phyloP scores from a whole-genome alignment of 805 yeast species.

The Scheffersomyces ergatensis region DNA sequence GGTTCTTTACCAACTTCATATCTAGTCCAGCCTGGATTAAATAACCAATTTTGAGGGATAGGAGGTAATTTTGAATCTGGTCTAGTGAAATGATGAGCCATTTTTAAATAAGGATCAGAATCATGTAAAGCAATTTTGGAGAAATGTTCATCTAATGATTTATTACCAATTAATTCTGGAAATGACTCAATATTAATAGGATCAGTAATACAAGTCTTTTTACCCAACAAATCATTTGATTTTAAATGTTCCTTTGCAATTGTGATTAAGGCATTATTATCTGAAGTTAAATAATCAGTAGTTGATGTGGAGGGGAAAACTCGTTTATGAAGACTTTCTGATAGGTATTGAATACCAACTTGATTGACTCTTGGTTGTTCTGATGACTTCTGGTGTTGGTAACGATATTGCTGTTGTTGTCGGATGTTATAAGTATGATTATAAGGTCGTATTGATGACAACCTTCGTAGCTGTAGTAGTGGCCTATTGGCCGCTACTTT shows the following conservation, averaged over 20 bases:
- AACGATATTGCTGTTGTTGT: neutral
- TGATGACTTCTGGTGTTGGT: constrained; percentile 1
- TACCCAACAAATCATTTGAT: constrained; percentile 69
- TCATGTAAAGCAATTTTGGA: constrained; percentile 60
- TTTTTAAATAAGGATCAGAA: constrained; percentile 56
- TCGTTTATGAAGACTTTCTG: constrained; percentile 55
- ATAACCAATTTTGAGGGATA: constrained; percentile 52
- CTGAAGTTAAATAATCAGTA: constrained; percentile 23
- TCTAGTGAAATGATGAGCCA: constrained; percentile 43
- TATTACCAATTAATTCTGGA: constrained; percentile 70
- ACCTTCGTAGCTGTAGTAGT: neutral
- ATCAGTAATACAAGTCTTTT: constrained; percentile 57
- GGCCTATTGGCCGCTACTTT: neutral
- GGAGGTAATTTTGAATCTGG: constrained; percentile 23
- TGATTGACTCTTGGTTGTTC: constrained; percentile 63
- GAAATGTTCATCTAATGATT: constrained; percentile 82
- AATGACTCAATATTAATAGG: constrained; percentile 58
- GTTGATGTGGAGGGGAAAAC: constrained; percentile 49
- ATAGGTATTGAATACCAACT: constrained; percentile 78
- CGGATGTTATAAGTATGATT: neutral
- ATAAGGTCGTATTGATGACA: too few species aligned
- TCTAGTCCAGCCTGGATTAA: constrained; percentile 77
- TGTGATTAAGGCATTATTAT: constrained; percentile 35
- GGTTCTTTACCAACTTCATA: constrained; percentile 60
- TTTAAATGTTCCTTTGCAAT: constrained; percentile 61